Evolutionary conservation across 495 filamentous ascomycete species (phyloP).

Genomic region (Xylaria castorea): DNA sequence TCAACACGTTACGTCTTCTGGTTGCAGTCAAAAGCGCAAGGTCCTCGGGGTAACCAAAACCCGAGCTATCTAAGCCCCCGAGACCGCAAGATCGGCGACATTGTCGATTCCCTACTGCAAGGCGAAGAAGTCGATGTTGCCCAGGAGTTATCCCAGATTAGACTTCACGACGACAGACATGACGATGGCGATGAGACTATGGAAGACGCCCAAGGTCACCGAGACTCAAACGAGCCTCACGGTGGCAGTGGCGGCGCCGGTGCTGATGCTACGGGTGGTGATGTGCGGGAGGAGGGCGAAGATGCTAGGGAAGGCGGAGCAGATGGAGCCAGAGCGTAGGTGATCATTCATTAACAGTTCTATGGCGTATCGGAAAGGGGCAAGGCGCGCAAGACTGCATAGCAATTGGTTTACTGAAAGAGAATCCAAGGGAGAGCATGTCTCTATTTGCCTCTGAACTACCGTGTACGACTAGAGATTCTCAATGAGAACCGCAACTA

Average conservation of each 20-base stretch:
- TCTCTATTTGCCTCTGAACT: slow-evolving; percentile 17
- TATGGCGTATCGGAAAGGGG: slow-evolving; percentile 40
- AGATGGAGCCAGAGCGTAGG: slow-evolving; percentile 99
- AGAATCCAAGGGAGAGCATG: slow-evolving; percentile 19
- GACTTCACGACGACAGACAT: slow-evolving; percentile 65
- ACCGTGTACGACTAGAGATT: slow-evolving; percentile 42
- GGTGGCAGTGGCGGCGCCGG: slow-evolving; percentile 80
- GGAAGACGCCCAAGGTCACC: slow-evolving; percentile 79
- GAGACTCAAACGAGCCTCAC: slow-evolving; percentile 63
- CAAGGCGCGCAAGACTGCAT: slow-evolving; percentile 34
- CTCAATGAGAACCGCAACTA: slow-evolving; percentile 34
- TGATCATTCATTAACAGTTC: slow-evolving; percentile 58
- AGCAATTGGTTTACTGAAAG: slow-evolving; percentile 36
- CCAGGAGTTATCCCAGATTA: slow-evolving; percentile 71
- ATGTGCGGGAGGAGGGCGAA: slow-evolving; percentile 88
- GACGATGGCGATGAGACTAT: slow-evolving; percentile 72
- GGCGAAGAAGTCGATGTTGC: slow-evolving; percentile 90
- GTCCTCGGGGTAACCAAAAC: slow-evolving; percentile 64
- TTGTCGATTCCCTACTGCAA: slow-evolving; percentile 82
- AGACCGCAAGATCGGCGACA: slow-evolving; percentile 80
- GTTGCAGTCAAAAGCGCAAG: slow-evolving; percentile 88
- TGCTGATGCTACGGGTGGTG: slow-evolving; percentile 83
- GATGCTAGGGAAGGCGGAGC: slow-evolving; percentile 88
- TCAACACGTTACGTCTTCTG: slow-evolving; percentile 93
- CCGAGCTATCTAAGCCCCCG: slow-evolving; percentile 78